Percentiles rank a stretch among this genome's conserved stretches.
Conservation (phyloP, 768 basidiomycete species). For the Mrakia gelida region DNA sequence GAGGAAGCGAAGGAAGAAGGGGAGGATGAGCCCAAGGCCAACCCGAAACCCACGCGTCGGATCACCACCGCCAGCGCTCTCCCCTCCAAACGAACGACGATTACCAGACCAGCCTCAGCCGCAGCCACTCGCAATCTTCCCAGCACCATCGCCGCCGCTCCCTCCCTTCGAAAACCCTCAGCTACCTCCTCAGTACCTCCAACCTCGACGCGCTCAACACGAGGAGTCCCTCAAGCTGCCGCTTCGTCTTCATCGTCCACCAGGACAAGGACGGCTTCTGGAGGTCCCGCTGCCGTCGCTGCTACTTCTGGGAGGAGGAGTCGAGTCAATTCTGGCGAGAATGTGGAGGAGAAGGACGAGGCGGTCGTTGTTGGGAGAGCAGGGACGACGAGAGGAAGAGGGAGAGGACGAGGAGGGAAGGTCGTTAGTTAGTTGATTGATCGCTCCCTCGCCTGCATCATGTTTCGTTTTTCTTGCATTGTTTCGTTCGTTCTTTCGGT, state of each 20-base stretch:
- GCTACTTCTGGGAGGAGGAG: too few species aligned
- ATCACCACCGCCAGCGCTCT: background rate
- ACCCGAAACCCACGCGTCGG: background rate
- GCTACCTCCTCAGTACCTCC: background rate
- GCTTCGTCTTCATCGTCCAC: background rate
- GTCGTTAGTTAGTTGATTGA: too few species aligned
- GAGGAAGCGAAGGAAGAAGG: conserved; percentile 16
- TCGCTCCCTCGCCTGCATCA: too few species aligned
- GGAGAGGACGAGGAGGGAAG: too few species aligned
- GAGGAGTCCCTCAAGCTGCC: background rate
- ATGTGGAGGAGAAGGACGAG: too few species aligned
- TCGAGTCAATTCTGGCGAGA: too few species aligned
- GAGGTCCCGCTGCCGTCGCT: too few species aligned
- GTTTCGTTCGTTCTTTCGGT: too few species aligned
- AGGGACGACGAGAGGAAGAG: too few species aligned
- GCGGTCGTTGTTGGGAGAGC: too few species aligned
- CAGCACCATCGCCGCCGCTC: background rate
- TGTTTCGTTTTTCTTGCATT: too few species aligned
- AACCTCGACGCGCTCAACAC: background rate
- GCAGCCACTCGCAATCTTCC: background rate
- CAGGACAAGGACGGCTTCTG: too few species aligned
- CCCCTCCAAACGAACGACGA: background rate
- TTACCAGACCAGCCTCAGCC: background rate
- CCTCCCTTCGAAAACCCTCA: background rate
- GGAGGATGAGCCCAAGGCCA: background rate